Evolutionary conservation across 352 stramenopile genomes (phyloP).

Genomic region (Phytophthora niederhauseri): DNA sequence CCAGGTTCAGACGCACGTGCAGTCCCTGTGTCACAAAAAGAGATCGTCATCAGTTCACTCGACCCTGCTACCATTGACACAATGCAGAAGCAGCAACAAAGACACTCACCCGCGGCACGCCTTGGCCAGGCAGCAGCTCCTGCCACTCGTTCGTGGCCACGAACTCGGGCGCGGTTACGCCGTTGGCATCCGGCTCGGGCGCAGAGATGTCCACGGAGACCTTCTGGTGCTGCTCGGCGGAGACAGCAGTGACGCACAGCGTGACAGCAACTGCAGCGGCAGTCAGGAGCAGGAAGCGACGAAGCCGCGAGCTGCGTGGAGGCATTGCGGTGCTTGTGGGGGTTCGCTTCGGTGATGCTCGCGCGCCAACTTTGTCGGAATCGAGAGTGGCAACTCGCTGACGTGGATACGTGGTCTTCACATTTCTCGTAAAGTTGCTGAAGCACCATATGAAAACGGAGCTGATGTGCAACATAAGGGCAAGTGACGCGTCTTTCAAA

Average conservation of each 20-base stretch:
- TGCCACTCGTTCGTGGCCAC: conserved; percentile 67
- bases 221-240: conserved; percentile 15
- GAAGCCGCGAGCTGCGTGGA: conserved; percentile 19
- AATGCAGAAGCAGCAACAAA: neutral
- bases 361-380: conserved; percentile 13
- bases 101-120: conserved; percentile 57
- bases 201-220: conserved; percentile 13
- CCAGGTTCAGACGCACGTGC: conserved; percentile 82
- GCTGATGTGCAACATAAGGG: conserved; percentile 6
- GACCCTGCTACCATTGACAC: neutral
- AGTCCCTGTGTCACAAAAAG: conserved; percentile 56
- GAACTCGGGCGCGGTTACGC: conserved; percentile 44
- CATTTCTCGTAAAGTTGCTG: neutral
- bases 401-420: conserved; percentile 26
- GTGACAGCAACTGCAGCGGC: conserved; percentile 11
- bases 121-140: conserved; percentile 66
- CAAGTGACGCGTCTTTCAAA: neutral
- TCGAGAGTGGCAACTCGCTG: conserved; percentile 23
- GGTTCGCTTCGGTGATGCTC: neutral
- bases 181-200: conserved; percentile 8
- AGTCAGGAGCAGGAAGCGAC: conserved; percentile 31
- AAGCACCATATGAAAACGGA: neutral
- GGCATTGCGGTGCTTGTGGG: conserved; percentile 9
- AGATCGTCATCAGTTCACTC: conserved; percentile 11
- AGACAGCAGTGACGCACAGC: conserved; percentile 2